Evolutionary conservation across 192 early-diverging fungal genomes (phyloP).

Genomic region (Lobosporangium transversale): DNA sequence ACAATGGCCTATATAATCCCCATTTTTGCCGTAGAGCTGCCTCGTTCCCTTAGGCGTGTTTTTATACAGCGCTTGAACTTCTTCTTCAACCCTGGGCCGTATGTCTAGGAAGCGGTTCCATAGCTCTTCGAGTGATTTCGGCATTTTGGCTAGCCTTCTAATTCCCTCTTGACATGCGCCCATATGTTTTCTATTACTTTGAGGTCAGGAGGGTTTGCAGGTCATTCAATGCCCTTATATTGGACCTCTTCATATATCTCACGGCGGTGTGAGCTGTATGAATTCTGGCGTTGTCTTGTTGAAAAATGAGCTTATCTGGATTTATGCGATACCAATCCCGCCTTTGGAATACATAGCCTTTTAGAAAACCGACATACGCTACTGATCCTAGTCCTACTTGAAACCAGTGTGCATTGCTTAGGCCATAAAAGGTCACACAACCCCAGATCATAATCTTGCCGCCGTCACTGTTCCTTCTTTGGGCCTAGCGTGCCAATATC

Average conservation of each 20-base stretch:
- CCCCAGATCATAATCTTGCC: constrained; percentile 5
- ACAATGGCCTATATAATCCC: not conserved
- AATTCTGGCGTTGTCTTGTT: constrained; percentile 20
- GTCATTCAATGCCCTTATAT: constrained; percentile 14
- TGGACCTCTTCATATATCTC: not conserved
- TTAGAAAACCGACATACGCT: not conserved
- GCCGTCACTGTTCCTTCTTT: not conserved
- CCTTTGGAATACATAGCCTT: constrained; percentile 3
- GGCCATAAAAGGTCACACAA: not conserved
- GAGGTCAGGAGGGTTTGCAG: constrained; percentile 14
- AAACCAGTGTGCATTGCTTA: not conserved
- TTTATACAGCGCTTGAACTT: not conserved
- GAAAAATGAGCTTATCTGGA: constrained; percentile 8
- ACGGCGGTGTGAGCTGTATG: constrained; percentile 6
- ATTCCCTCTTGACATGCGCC: not conserved
- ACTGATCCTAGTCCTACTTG: not conserved
- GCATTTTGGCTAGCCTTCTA: not conserved
- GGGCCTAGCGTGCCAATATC: not conserved
- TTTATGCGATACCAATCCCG: constrained; percentile 2
- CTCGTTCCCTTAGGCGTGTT: not conserved
- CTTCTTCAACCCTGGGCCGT: not conserved
- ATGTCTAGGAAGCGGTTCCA: not conserved
- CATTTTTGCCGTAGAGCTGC: no score
- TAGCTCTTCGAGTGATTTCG: not conserved
- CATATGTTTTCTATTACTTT: constrained; percentile 8